phyloP scores from a whole-genome alignment of 2,329 filamentous ascomycete species.

The Sphaerostilbella broomeana region DNA sequence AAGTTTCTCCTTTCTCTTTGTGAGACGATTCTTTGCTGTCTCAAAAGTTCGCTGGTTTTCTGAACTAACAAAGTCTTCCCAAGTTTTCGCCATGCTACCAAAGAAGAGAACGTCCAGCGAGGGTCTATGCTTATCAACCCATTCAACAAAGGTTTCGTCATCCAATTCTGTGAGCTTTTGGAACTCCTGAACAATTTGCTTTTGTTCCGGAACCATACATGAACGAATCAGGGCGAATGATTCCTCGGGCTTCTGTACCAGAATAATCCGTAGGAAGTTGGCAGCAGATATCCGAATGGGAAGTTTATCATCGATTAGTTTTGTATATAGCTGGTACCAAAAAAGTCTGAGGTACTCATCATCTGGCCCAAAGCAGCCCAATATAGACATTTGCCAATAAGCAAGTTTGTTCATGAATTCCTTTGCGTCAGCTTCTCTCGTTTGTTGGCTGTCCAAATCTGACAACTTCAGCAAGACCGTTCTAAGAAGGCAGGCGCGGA shows the following conservation, averaged over 20 bases:
- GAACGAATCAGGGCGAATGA: slow-evolving; percentile 67
- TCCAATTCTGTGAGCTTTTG: slow-evolving; percentile 81
- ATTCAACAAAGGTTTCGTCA: slow-evolving; percentile 77
- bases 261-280: slow-evolving; percentile 81
- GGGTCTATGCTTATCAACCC: slow-evolving; percentile 76
- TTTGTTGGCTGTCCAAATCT: slow-evolving; percentile 64
- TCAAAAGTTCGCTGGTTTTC: slow-evolving; percentile 80
- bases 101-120: slow-evolving; percentile 80
- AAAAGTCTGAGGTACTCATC: slow-evolving; percentile 78
- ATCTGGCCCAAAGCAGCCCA: slow-evolving; percentile 70
- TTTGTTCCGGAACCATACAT: slow-evolving; percentile 63
- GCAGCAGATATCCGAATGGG: slow-evolving; percentile 69
- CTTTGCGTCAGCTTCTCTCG: slow-evolving; percentile 55
- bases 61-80: slow-evolving; percentile 78
- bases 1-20: slow-evolving; percentile 74
- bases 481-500: slow-evolving; percentile 71
- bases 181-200: slow-evolving; percentile 67
- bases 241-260: slow-evolving; percentile 88
- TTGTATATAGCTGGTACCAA: slow-evolving; percentile 89
- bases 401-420: slow-evolving; percentile 76
- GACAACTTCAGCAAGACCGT: slow-evolving; percentile 76
- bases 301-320: slow-evolving; percentile 65
- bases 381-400: slow-evolving; percentile 91
- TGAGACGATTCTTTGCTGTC: slow-evolving; percentile 60
- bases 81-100: slow-evolving; percentile 69